Conservation (phyloP, 306 rosid genomes). For the Rosa rugosa region DNA sequence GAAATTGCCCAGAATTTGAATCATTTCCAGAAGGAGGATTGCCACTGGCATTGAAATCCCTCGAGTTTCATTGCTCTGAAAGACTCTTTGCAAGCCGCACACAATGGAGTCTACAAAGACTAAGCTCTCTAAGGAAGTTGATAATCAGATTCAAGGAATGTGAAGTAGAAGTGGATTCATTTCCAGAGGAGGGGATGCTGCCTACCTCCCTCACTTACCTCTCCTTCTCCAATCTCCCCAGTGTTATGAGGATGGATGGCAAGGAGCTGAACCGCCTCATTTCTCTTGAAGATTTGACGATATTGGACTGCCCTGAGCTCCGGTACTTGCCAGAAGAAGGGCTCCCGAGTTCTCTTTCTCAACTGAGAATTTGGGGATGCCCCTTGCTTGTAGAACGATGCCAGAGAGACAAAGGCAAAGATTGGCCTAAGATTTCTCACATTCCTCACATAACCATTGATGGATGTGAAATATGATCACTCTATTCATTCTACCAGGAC, state of each 20-base stretch:
- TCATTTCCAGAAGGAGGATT: slow-evolving; percentile 1
- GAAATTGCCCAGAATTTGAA: neutral
- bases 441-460: slow-evolving; percentile 3
- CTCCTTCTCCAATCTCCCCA: neutral
- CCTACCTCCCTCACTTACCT: slow-evolving; percentile 6
- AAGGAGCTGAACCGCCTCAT: neutral
- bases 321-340: slow-evolving; percentile 5
- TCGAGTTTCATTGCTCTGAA: neutral
- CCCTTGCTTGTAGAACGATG: slow-evolving; percentile 2
- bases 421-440: neutral
- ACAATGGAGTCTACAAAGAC: neutral
- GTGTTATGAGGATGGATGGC: neutral
- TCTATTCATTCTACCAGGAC: neutral
- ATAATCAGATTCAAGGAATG: neutral
- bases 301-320: neutral
- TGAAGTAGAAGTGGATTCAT: slow-evolving; percentile 9
- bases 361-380: neutral
- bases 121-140: neutral
- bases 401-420: neutral
- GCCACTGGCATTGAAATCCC: neutral
- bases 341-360: neutral
- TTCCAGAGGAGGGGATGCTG: slow-evolving; percentile 9
- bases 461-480: neutral
- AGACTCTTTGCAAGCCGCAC: neutral
- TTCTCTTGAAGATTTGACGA: neutral